Evolutionary conservation across 1,284 basidiomycete species (phyloP).

Genomic region (Cryptococcus hybrid): DNA sequence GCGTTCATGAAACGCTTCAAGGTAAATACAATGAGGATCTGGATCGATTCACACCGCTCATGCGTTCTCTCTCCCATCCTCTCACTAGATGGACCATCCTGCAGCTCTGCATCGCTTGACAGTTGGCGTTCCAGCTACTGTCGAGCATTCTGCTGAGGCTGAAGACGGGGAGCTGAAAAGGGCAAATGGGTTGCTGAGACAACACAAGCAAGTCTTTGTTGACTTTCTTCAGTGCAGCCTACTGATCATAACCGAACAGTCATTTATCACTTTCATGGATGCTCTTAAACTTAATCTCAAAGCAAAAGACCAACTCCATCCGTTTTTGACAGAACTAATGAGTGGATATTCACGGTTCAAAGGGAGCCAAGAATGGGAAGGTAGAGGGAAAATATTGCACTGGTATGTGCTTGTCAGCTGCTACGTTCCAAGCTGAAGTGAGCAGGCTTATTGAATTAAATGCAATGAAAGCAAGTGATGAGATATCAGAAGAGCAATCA

Average conservation of each 20-base stretch:
- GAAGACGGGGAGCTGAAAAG: conserved; percentile 70
- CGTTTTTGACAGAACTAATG: conserved; percentile 90
- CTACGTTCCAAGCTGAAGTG: neutral
- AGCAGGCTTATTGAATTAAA: conserved; percentile 91
- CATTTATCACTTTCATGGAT: conserved; percentile 99
- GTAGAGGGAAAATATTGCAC: conserved; percentile 84
- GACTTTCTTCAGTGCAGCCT: neutral
- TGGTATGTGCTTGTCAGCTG: conserved; percentile 61
- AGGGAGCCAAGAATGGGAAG: conserved; percentile 90
- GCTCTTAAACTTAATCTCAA: conserved; percentile 87
- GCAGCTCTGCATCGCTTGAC: conserved; percentile 86
- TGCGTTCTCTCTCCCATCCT: neutral
- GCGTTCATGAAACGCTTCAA: conserved; percentile 88
- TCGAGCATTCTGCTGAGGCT: conserved; percentile 80
- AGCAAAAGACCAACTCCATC: conserved; percentile 96
- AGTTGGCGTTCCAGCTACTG: conserved; percentile 93
- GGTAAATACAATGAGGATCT: conserved; percentile 54
- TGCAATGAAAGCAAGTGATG: conserved; percentile 94
- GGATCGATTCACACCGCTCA: neutral
- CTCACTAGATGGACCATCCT: conserved; percentile 81
- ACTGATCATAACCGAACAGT: conserved; percentile 53
- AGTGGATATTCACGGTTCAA: conserved; percentile 89
- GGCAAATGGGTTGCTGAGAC: conserved; percentile 99
- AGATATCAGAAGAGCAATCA: conserved; percentile 92
- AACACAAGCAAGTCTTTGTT: conserved; percentile 66